Conservation (phyloP, 2,329 filamentous ascomycete genomes). For the Paecilomyces niveus region DNA sequence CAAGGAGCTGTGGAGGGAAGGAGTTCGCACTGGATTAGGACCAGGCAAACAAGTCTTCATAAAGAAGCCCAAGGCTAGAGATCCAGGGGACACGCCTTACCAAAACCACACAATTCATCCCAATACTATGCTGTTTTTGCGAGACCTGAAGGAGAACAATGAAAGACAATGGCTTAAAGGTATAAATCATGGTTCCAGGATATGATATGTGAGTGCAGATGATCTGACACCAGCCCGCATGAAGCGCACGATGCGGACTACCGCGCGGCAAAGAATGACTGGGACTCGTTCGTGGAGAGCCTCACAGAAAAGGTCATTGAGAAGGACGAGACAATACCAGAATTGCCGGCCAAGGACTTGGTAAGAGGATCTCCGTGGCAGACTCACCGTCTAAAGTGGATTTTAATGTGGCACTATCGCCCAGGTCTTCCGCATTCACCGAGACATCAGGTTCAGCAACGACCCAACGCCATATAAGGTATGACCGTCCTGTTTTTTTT, state of each 20-base stretch:
- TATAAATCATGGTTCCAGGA: conserved; percentile 19
- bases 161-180: conserved; percentile 58
- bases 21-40: conserved; percentile 48
- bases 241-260: conserved; percentile 77
- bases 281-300: conserved; percentile 67
- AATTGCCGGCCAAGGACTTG: conserved; percentile 77
- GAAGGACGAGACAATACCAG: conserved; percentile 74
- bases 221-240: conserved; percentile 3
- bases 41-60: conserved; percentile 57
- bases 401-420: conserved; percentile 5
- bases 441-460: conserved; percentile 77
- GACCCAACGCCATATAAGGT: conserved; percentile 87
- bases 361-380: conserved; percentile 33
- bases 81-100: conserved; percentile 53
- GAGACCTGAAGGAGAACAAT: conserved; percentile 54
- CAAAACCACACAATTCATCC: conserved; percentile 53
- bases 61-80: conserved; percentile 56
- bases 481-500: conserved; percentile 16
- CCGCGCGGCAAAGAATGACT: conserved; percentile 70
- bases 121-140: conserved; percentile 56
- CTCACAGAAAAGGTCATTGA: conserved; percentile 64
- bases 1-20: conserved; percentile 50
- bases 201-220: conserved; percentile 5
- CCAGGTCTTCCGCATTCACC: conserved; percentile 74
- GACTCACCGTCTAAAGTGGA: background rate